Evolutionary conservation across 73 alveolate species (phyloP).

Genomic region (Tetrahymena elliotti): DNA sequence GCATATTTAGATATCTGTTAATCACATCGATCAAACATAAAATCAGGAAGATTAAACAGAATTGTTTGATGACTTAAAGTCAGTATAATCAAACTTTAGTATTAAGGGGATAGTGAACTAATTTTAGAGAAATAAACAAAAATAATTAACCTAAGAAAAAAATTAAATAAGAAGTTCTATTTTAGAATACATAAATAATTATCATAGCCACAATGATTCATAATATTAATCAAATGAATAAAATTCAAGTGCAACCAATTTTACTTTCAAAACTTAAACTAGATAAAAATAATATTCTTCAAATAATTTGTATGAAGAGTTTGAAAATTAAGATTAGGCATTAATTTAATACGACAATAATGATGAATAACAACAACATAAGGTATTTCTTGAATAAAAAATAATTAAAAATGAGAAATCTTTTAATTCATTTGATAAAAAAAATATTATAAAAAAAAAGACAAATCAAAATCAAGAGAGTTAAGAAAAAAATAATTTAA

Average conservation of each 20-base stretch:
- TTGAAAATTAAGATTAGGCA: background rate
- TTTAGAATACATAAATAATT: background rate
- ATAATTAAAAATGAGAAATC: too few species aligned
- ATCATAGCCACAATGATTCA: background rate
- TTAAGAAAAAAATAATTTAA: too few species aligned
- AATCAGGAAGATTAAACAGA: background rate
- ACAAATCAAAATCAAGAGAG: too few species aligned
- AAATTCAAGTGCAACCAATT: background rate
- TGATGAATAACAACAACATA: background rate
- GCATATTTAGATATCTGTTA: too few species aligned
- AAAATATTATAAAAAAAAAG: too few species aligned
- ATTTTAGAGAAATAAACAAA: too few species aligned
- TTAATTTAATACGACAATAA: background rate
- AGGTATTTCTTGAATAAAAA: too few species aligned
- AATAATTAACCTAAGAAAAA: background rate
- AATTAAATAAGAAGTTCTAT: background rate
- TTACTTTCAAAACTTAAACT: background rate
- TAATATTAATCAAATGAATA: background rate
- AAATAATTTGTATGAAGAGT: background rate
- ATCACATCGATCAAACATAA: background rate
- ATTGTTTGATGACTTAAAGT: background rate
- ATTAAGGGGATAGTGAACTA: background rate
- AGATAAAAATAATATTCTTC: background rate
- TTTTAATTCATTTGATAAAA: too few species aligned
- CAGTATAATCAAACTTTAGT: background rate